These are phyloP conservation scores for Candida neerlandica DNA, from an alignment of 1,139 yeast genomes.

Conservation along the genomic window DNA sequence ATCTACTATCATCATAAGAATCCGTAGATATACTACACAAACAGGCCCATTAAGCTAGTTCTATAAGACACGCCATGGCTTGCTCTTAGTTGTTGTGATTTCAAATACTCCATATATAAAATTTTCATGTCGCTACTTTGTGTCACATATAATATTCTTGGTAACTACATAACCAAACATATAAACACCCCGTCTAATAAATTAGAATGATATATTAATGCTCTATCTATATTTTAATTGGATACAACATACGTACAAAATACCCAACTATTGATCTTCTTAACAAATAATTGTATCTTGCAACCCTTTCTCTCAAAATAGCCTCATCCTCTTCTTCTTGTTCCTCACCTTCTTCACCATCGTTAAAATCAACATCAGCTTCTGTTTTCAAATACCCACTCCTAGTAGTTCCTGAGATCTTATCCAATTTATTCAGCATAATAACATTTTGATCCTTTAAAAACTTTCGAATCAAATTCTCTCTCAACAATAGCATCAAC, in stretches of 20 bases:
- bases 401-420: constrained; percentile 10
- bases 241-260: constrained; percentile 26
- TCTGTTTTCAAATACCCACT: constrained; percentile 14
- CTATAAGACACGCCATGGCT: no score
- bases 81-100: no score
- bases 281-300: constrained; percentile 23
- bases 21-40: no score
- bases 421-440: constrained; percentile 13
- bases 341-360: constrained; percentile 9
- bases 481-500: constrained; percentile 34
- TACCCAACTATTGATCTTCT: constrained; percentile 12
- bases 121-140: no score
- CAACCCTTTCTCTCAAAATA: constrained; percentile 22
- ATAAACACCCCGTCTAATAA: constrained; percentile 3
- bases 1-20: no score
- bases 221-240: constrained; percentile 24
- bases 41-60: background rate
- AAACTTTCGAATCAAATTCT: constrained; percentile 28
- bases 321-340: constrained; percentile 15
- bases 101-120: no score
- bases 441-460: constrained; percentile 15
- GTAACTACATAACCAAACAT: no score
- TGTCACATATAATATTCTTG: no score
- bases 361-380: background rate
- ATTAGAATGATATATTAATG: background rate